Base-by-base conservation (phyloP, 345 rosid species). In the Melaleuca quinquenervia region DNA sequence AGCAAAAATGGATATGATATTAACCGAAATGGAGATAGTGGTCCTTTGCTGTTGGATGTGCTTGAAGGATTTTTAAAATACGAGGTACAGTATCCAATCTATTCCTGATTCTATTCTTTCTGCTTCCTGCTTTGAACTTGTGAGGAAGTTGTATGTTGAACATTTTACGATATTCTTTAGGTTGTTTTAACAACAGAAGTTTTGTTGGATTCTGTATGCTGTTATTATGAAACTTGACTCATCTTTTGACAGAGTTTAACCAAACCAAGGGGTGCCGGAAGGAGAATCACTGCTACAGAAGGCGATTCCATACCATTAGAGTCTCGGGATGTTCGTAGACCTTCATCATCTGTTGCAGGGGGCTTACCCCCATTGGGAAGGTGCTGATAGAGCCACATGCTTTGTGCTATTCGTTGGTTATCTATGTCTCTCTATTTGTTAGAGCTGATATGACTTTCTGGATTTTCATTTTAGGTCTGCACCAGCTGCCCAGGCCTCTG, bases 51-150 rank as follows among this genome's bases (percentile, higher is more conserved):
- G 86, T 87, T 96, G 87, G 94, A 94, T 89, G 98, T 97, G 86
- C 98, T 97, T 86, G 98, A 96, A 94, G 96, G 99, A 70, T 97
- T 96, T 88, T 90, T 97, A 90, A 96, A 94, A 88, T 96, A 91
- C 50, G 94, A 97, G 98, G 98, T 96, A 83, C 60, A 83, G 44
- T 56, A 27, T 41, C 80, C 26, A 48, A 84, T 88, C 53, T 84
- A 49, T 87, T 84, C 41, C 52, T 48, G 44, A 49, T 84, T n/a
- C n/a, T 22, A 12, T 58, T 50, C 29, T 70, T 70, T 36, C 18
- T 0, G 13, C 80, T 36, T 2, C 18, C 2, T 8, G 80, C 26
- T 70, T 70, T 36, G 48, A 70, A 36, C 48, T 21, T 10, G 20
- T 32, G 76, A 64, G 45, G 45, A 36, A 70, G 24, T 41, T 21